A percentile compares a stretch with the other conserved stretches of the same genome.
Conservation (phyloP, 768 basidiomycete species). For the Kwoniella dendrophila region DNA sequence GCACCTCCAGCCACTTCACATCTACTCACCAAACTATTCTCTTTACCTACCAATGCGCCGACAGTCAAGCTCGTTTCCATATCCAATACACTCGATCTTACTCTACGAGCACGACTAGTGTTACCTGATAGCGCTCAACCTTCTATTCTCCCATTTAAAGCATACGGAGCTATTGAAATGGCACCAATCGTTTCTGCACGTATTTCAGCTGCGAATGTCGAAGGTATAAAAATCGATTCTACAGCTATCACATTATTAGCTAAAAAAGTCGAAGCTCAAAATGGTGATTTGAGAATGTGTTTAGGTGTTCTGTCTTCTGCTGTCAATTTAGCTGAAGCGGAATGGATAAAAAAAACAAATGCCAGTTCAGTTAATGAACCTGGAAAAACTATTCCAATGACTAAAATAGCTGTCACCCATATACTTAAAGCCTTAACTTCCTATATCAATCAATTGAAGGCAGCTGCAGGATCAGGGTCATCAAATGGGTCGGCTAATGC, state of each 20-base stretch:
- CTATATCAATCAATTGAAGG: conserved; percentile 49
- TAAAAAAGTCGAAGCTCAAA: conserved; percentile 55
- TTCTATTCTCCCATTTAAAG: conserved; percentile 52
- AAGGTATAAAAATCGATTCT: conserved; percentile 46
- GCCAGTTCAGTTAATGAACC: conserved; percentile 10
- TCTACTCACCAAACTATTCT: conserved; percentile 53
- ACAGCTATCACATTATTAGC: conserved; percentile 55
- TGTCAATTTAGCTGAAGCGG: conserved; percentile 51
- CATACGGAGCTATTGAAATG: conserved; percentile 53
- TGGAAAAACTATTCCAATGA: conserved; percentile 21
- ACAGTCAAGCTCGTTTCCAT: conserved; percentile 55
- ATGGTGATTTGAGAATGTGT: conserved; percentile 56
- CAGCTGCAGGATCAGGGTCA: conserved; percentile 40
- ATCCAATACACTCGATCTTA: conserved; percentile 57
- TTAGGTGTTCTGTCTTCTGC: conserved; percentile 50
- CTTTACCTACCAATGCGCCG: conserved; percentile 40
- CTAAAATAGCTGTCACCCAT: conserved; percentile 51
- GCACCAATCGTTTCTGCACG: conserved; percentile 52
- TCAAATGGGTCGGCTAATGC: conserved; percentile 9
- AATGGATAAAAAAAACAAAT: conserved; percentile 48
- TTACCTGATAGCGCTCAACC: conserved; percentile 47
- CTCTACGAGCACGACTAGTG: conserved; percentile 50
- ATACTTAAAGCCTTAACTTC: conserved; percentile 53
- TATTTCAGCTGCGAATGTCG: conserved; percentile 30
- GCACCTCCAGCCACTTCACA: conserved; percentile 47